Base-by-base conservation (phyloP, 805 yeast genomes). In the Metschnikowia picachoensis region DNA sequence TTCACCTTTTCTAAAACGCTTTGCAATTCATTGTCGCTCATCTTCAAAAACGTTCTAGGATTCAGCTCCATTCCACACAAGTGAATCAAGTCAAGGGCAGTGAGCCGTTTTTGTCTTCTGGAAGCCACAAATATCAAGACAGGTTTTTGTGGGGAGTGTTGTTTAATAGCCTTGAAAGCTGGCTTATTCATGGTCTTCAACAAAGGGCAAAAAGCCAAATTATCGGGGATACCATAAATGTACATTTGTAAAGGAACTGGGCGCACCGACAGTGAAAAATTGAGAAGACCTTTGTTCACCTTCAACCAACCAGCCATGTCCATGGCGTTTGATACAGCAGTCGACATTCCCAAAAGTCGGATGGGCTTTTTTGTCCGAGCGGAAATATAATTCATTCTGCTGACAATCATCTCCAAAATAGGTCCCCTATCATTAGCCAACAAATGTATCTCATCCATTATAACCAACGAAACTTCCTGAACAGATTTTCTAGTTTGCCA, bases 171-270 rank as follows among this genome's bases (percentile, higher is more conserved):
- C 84, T 85, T 79, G 59, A 86, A 90, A 0, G 95, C 92, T 1
- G 97, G 97, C 58, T 77, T 89, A 73, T 83, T 89, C 94, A 80
- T 87, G 17, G 82, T 86, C 70, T 82, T 87, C 96, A 87, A 87
- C 58, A 87, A 70, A 1, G 92, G 89, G 56, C 90, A 82, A 59
- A 87, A 86, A 1, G 89, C 90, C 50, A 84, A 72, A 51, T 85
- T 83, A 52, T 86, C 94, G 1, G 90, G 91, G 57, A 83, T 87
- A 0, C 95, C 95, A 60, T 87, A 95, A 51, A 87, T 87, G 56
- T 83, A 87, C 92, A 87, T 87, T 57, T 87, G 85, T 47, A 87
- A 68, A 2, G 95, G 95, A 40, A 87, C 94, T 0, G 95, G 95
- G 49, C 95, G 79, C 9, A 87, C 92, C 11, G 90, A 82, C 48